Conservation (phyloP, 208 protist species). For the Acanthamoeba pearcei region DNA sequence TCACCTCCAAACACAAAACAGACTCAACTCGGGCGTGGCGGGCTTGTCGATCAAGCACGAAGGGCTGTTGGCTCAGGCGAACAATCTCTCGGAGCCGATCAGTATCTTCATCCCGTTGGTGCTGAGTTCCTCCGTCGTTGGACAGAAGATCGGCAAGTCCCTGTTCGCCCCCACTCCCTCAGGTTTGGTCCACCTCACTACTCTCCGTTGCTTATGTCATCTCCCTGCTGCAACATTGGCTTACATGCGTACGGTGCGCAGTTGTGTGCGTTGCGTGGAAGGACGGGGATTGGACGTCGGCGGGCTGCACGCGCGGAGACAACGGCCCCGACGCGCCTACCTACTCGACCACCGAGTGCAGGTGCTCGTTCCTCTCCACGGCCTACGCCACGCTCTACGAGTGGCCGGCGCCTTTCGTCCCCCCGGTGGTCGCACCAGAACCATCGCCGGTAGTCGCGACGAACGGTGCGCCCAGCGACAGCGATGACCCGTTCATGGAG, state of each 20-base stretch:
- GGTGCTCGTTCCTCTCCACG: not conserved
- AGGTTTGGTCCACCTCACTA: not conserved
- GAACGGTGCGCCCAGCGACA: not conserved
- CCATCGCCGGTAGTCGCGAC: not conserved
- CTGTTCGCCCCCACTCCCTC: not conserved
- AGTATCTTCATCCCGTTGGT: conserved; percentile 21
- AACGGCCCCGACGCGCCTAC: not conserved
- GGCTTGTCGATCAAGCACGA: not conserved
- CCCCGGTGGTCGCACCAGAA: not conserved
- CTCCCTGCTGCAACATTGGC: not conserved
- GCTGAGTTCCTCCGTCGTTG: not conserved
- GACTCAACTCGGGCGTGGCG: conserved; percentile 17
- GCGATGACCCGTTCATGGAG: not conserved
- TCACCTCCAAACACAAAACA: not conserved
- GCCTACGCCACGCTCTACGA: conserved; percentile 62
- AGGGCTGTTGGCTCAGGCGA: not conserved
- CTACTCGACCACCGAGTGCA: conserved; percentile 56
- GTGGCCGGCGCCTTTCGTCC: not conserved
- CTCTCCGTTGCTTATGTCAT: too few species aligned
- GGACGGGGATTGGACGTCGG: not conserved
- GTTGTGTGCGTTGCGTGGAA: conserved; percentile 43
- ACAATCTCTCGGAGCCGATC: not conserved
- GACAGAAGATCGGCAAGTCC: not conserved
- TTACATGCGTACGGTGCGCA: not conserved
- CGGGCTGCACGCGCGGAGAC: not conserved